Percentiles rank a stretch among this genome's conserved stretches.
Evolutionary conservation across 2,329 filamentous ascomycete genomes (phyloP).

Genomic region (Dactylellina leptospora): DNA sequence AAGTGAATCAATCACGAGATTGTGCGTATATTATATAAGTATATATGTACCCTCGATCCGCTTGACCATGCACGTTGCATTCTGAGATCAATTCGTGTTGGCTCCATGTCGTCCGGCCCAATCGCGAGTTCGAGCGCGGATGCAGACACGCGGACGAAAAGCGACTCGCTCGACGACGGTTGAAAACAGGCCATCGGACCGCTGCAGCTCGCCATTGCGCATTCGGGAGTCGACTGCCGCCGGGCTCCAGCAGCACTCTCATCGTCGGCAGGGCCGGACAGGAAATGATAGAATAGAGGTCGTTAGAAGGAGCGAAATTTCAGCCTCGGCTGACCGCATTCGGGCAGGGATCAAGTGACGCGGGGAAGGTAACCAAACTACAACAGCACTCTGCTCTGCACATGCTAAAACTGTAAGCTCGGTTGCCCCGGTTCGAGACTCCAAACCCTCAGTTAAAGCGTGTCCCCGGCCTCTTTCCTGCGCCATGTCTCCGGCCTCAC

Average conservation of each 20-base stretch:
- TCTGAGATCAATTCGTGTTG: slow-evolving; percentile 23
- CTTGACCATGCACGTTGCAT: slow-evolving; percentile 13
- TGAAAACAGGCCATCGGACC: neutral
- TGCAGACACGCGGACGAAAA: no score
- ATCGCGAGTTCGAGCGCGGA: no score
- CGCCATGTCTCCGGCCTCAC: slow-evolving; percentile 17
- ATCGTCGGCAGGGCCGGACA: slow-evolving; percentile 32
- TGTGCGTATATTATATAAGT: neutral
- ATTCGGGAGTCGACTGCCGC: neutral
- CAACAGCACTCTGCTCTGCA: slow-evolving; percentile 10
- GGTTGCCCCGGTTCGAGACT: slow-evolving; percentile 15
- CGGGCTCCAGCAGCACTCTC: neutral
- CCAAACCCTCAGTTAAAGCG: slow-evolving; percentile 11
- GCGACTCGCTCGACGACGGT: neutral
- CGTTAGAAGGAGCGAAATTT: neutral
- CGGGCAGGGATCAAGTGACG: slow-evolving; percentile 10
- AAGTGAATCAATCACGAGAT: no score
- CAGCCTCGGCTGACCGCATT: slow-evolving; percentile 50
- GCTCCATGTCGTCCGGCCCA: neutral
- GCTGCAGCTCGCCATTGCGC: slow-evolving; percentile 12
- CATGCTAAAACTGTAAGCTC: slow-evolving; percentile 49
- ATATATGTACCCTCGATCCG: neutral
- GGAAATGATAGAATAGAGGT: neutral
- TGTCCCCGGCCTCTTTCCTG: slow-evolving; percentile 5
- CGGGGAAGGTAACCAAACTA: slow-evolving; percentile 2